Conservation (phyloP, 2,329 filamentous ascomycete genomes). For the Daldinia sp. region DNA sequence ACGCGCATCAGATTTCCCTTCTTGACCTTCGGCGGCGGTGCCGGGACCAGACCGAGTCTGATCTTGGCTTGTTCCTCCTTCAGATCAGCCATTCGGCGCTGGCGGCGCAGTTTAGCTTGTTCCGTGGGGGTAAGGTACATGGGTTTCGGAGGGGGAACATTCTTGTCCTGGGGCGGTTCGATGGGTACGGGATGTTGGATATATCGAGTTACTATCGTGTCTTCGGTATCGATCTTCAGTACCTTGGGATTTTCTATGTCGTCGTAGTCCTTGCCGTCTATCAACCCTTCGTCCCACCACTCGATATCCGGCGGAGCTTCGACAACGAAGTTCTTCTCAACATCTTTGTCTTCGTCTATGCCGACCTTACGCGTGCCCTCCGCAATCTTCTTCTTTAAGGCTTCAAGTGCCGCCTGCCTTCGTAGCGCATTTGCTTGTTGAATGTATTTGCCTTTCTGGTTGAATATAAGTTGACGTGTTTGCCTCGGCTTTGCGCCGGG, state of each 20-base stretch:
- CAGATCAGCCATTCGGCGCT: constrained; percentile 89
- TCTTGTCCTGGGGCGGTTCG: constrained; percentile 90
- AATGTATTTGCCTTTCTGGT: constrained; percentile 97
- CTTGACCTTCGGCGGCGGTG: constrained; percentile 95
- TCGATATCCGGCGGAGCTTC: constrained; percentile 88
- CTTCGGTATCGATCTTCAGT: constrained; percentile 80
- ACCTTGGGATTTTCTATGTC: constrained; percentile 72
- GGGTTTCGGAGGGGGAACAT: constrained; percentile 81
- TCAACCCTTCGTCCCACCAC: constrained; percentile 96
- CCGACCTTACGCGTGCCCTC: constrained; percentile 89
- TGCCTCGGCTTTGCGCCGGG: constrained; percentile 73
- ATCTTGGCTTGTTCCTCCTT: constrained; percentile 99
- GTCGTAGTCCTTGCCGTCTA: constrained; percentile 80
- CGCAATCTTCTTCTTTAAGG: constrained; percentile 94
- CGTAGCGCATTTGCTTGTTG: constrained; percentile 91
- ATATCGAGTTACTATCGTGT: constrained; percentile 89
- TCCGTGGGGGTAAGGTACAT: constrained; percentile 94
- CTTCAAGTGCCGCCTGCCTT: constrained; percentile 87
- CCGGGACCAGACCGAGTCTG: constrained; percentile 85
- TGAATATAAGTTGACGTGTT: constrained; percentile 85
- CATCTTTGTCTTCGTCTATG: constrained; percentile 89
- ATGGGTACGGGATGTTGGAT: constrained; percentile 93
- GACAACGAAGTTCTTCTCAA: constrained; percentile 89
- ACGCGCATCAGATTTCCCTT: constrained; percentile 98
- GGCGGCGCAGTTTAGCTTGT: constrained; percentile 88